These are phyloP conservation scores for Vitis amurensis DNA, from an alignment of 164 flowering plant species.

Conservation along the genomic window DNA sequence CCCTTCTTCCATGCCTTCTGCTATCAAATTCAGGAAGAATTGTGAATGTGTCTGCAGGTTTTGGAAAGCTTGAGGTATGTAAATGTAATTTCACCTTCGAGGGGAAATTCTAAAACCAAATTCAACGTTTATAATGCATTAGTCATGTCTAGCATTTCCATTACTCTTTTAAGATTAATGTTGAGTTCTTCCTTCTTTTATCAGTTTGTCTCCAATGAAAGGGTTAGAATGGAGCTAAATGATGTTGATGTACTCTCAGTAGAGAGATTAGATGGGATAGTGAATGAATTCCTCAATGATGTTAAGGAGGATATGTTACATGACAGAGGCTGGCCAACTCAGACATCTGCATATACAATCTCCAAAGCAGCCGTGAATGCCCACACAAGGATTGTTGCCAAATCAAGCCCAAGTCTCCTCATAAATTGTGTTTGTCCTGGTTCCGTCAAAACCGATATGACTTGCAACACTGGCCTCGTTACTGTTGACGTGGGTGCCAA, in stretches of 20 bases:
- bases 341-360: conserved; percentile 17
- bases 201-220: conserved; percentile 20
- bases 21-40: conserved; percentile 18
- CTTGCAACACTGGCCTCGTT: conserved; percentile 10
- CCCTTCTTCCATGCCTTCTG: conserved; percentile 32
- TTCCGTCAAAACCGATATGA: conserved; percentile 27
- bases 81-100: conserved; percentile 10
- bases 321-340: conserved; percentile 40
- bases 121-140: too few relatives aligned
- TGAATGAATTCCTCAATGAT: conserved; percentile 28
- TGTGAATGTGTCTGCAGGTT: conserved; percentile 24
- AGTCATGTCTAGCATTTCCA: neutral
- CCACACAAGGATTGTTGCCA: conserved; percentile 35
- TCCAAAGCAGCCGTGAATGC: conserved; percentile 43
- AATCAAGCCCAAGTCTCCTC: conserved; percentile 11
- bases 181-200: neutral
- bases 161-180: neutral
- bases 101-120: too few relatives aligned
- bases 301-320: conserved; percentile 24
- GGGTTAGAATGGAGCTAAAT: conserved; percentile 10
- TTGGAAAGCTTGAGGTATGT: conserved; percentile 8
- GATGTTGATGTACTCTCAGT: conserved; percentile 28
- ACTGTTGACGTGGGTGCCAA: conserved; percentile 30
- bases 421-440: conserved; percentile 35
- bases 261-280: conserved; percentile 31